Conservation (phyloP, 208 protist genomes). For the Leishmania amazonensis region DNA sequence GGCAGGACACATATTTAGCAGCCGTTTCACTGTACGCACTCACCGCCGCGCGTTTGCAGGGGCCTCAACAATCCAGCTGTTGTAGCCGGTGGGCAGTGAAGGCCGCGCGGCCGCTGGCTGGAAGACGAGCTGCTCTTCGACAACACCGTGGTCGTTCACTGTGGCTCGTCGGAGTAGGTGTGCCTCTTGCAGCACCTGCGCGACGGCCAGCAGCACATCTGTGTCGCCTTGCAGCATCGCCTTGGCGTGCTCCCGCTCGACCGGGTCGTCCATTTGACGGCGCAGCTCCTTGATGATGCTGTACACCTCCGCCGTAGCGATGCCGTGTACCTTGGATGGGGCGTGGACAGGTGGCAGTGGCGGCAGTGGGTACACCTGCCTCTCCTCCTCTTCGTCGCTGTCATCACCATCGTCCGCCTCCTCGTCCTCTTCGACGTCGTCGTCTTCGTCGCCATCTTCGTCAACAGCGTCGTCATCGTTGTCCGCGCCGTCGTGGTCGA, state of each 20-base stretch:
- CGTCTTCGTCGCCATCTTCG: slow-evolving; percentile 13
- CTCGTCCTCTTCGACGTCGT: slow-evolving; percentile 26
- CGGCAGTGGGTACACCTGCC: slow-evolving; percentile 43
- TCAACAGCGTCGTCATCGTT: slow-evolving; percentile 13
- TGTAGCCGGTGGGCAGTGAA: slow-evolving; percentile 58
- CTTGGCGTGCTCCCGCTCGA: slow-evolving; percentile 51
- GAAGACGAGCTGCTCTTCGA: slow-evolving; percentile 52
- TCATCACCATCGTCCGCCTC: slow-evolving; percentile 36
- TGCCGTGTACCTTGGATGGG: slow-evolving; percentile 52
- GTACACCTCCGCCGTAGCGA: slow-evolving; percentile 64
- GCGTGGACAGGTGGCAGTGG: slow-evolving; percentile 57
- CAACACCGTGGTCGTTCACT: slow-evolving; percentile 37
- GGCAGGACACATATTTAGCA: not conserved
- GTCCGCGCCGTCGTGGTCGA: slow-evolving; percentile 3
- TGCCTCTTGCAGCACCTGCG: slow-evolving; percentile 73
- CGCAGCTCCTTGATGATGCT: slow-evolving; percentile 70
- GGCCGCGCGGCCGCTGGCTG: slow-evolving; percentile 50
- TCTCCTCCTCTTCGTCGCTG: slow-evolving; percentile 42
- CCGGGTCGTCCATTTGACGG: slow-evolving; percentile 59
- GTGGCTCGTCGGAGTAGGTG: slow-evolving; percentile 46
- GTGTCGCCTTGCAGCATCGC: slow-evolving; percentile 65
- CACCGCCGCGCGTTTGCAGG: slow-evolving; percentile 11
- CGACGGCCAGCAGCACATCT: slow-evolving; percentile 60
- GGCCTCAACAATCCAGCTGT: slow-evolving; percentile 57
- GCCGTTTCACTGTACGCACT: not conserved